These are phyloP conservation scores for Carex kokanica DNA, from an alignment of 176 grass and related monocot species.

Conservation along the genomic window DNA sequence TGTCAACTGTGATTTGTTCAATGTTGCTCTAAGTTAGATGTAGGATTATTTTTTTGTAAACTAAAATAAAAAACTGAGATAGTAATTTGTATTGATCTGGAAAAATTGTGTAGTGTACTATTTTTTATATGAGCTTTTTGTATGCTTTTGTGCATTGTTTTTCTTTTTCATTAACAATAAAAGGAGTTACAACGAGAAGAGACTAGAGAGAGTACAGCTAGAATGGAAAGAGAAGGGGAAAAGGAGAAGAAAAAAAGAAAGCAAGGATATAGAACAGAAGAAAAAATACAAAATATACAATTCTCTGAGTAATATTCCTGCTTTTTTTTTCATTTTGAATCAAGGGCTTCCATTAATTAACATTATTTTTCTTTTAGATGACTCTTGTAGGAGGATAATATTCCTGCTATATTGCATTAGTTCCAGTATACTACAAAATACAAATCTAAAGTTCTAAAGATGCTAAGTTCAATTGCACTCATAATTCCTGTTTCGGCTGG, in stretches of 20 bases:
- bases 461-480: background rate
- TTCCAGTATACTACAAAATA: constrained; percentile 15
- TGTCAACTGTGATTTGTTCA: background rate
- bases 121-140: background rate
- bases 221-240: background rate
- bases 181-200: background rate
- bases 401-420: constrained; percentile 11
- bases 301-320: background rate
- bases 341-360: too few species aligned
- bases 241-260: background rate
- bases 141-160: background rate
- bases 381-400: too few species aligned
- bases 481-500: background rate
- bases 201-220: background rate
- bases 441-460: constrained; percentile 13
- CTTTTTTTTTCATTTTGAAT: too few species aligned
- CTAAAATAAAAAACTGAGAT: background rate
- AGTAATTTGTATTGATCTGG: background rate
- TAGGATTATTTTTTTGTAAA: constrained; percentile 7
- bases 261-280: background rate
- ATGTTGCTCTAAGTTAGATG: background rate
- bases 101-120: background rate
- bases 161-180: background rate
- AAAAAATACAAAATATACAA: background rate
- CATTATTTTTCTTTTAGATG: too few species aligned